Base-by-base conservation (phyloP, 1,284 basidiomycete genomes). In the Microbotryum violaceum region DNA sequence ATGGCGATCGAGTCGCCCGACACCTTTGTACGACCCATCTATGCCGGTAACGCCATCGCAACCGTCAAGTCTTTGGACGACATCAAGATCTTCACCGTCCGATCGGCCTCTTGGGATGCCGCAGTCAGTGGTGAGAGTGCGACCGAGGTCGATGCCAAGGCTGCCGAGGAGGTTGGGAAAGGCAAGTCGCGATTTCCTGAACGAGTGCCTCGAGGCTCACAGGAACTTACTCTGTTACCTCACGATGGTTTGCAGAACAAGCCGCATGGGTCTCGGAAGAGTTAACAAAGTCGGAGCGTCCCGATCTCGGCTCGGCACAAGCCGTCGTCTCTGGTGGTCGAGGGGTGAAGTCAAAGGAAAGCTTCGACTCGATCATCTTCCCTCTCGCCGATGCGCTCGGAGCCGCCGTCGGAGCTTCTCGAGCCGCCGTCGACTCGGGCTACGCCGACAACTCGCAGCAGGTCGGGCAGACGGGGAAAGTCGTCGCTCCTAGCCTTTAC, bases 381-480 rank as follows among this genome's bases (percentile, higher is more conserved):
- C 96, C 96, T 1, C 82, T 98, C 12, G 92, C 96, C 2, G 96
- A 98, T 75, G 85, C 82, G 14, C 81, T 98, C 42, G 90, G 90
- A 60, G 96, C 96, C 23, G 96, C 94, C 33, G 90, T 99, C 57
- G 96, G 96, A 68, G 96, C 96, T 45, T 94, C 91, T 31, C 85
- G 96, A 67, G 96, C 96, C 10, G 96, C 96, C 16, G 96, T 99
- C 45, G 96, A 99, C 76, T 91, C 92, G 48, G 94, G 96, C 2
- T 98, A 98, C 73, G 92, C 91, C 54, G 96, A 98, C 78, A 98
- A 98, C 77, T 94, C 91, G 8, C 77, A 97, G 61, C 96, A 99
- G 79, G 96, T 99, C 33, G 96, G 96, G 45, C 96, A 99, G 80
- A 99, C 96, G 0, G 96, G 96, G 63, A 98, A 98, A 78, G 80